These are phyloP conservation scores for Phytophthora idaei DNA, from an alignment of 352 stramenopile genomes.

Conservation along the genomic window DNA sequence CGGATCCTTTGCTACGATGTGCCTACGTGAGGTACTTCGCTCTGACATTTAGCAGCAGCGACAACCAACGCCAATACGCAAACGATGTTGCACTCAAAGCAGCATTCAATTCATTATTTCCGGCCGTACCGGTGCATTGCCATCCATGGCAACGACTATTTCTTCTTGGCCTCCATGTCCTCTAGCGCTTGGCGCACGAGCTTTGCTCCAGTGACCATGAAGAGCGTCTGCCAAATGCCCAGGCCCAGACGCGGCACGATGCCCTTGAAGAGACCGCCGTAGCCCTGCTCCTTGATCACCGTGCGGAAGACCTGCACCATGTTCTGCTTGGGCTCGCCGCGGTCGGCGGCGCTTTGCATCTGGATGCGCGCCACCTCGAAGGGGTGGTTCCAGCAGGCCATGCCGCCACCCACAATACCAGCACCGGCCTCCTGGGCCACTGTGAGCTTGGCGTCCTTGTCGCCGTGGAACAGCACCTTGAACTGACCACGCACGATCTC, in stretches of 20 bases:
- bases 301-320: constrained; percentile 91
- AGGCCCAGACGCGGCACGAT: constrained; percentile 88
- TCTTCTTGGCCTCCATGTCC: constrained; percentile 48
- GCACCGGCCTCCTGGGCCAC: constrained; percentile 85
- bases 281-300: constrained; percentile 86
- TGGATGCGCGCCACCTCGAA: constrained; percentile 93
- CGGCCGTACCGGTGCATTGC: constrained; percentile 18
- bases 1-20: constrained; percentile 84
- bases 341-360: constrained; percentile 91
- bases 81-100: not conserved
- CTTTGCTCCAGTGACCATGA: constrained; percentile 93
- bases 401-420: constrained; percentile 84
- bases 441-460: constrained; percentile 88
- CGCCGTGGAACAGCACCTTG: constrained; percentile 85
- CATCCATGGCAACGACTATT: constrained; percentile 27
- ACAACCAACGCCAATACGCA: not conserved
- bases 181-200: constrained; percentile 88
- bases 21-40: constrained; percentile 68
- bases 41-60: constrained; percentile 46
- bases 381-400: constrained; percentile 93
- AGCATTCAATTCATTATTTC: constrained; percentile 29
- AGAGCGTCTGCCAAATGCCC: constrained; percentile 92
- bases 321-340: constrained; percentile 89
- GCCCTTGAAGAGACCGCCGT: constrained; percentile 88
- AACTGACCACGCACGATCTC: constrained; percentile 87